Conservation (phyloP, 2,329 filamentous ascomycete genomes). For the Cordyceps militaris region DNA sequence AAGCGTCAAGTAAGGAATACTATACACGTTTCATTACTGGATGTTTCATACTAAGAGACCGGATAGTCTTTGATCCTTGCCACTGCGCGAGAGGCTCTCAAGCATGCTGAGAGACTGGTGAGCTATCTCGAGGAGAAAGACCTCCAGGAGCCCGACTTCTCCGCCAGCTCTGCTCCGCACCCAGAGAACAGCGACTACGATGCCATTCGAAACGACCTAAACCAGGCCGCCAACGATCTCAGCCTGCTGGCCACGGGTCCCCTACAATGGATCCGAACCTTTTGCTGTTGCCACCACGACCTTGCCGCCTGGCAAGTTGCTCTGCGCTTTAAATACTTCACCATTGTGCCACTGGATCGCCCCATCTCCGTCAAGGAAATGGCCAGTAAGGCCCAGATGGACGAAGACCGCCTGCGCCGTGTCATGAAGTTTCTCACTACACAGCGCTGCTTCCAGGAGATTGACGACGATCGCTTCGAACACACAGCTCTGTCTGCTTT, state of each 20-base stretch:
- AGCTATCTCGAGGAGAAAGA: constrained; percentile 11
- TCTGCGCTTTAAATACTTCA: constrained; percentile 23
- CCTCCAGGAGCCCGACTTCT: constrained; percentile 3
- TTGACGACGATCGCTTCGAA: constrained; percentile 14
- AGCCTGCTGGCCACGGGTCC: constrained; percentile 14
- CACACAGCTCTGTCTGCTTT: constrained; percentile 16
- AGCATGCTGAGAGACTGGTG: background rate
- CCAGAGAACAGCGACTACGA: constrained; percentile 9
- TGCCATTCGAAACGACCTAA: constrained; percentile 8
- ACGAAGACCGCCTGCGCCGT: constrained; percentile 19
- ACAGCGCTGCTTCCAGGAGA: constrained; percentile 20
- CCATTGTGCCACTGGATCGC: constrained; percentile 15
- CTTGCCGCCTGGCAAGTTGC: constrained; percentile 20
- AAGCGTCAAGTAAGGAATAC: background rate
- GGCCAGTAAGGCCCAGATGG: constrained; percentile 17
- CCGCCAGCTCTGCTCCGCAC: background rate
- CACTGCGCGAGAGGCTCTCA: background rate
- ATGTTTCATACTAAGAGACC: background rate
- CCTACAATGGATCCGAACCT: background rate
- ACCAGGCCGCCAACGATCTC: constrained; percentile 14
- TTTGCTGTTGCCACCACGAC: constrained; percentile 14
- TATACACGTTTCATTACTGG: background rate
- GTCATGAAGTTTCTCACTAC: constrained; percentile 20
- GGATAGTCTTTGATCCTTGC: background rate
- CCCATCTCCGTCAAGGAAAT: constrained; percentile 18